Evolutionary conservation across 108 stramenopile species (phyloP).

Genomic region (Skeletonema potamos): DNA sequence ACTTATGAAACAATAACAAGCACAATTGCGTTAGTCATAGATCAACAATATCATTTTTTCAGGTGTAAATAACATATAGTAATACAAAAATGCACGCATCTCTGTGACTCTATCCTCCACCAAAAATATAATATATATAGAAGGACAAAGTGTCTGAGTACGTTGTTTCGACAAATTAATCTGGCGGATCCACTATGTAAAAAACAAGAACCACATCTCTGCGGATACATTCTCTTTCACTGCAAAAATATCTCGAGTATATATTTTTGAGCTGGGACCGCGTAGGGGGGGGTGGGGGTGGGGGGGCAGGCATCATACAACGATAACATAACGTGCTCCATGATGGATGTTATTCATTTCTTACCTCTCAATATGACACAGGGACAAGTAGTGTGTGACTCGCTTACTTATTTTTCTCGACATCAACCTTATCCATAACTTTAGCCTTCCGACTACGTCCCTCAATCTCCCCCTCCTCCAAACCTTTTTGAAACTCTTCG

Average conservation of each 20-base stretch:
- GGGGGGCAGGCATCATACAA: too few species aligned
- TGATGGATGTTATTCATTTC: too few species aligned
- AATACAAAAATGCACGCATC: constrained; percentile 28
- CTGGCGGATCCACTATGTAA: constrained; percentile 4
- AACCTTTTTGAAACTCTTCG: constrained; percentile 79
- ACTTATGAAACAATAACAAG: background rate
- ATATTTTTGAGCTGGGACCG: background rate
- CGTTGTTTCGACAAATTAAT: constrained; percentile 10
- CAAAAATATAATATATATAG: too few species aligned
- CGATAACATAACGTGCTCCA: too few species aligned
- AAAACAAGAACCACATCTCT: background rate
- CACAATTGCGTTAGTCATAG: background rate
- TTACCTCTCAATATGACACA: too few species aligned
- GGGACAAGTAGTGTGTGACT: too few species aligned
- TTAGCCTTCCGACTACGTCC: constrained; percentile 69
- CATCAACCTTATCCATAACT: constrained; percentile 50
- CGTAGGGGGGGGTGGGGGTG: too few species aligned
- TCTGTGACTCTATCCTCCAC: constrained; percentile 48
- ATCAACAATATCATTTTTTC: too few species aligned
- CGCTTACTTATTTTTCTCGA: too few species aligned
- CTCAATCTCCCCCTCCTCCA: constrained; percentile 74
- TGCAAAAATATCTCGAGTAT: background rate
- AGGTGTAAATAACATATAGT: too few species aligned
- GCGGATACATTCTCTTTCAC: background rate
- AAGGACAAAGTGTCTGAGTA: constrained; percentile 49